These are phyloP conservation scores for Lactarius sanguifluus DNA, from an alignment of 768 basidiomycete genomes.

Conservation along the genomic window DNA sequence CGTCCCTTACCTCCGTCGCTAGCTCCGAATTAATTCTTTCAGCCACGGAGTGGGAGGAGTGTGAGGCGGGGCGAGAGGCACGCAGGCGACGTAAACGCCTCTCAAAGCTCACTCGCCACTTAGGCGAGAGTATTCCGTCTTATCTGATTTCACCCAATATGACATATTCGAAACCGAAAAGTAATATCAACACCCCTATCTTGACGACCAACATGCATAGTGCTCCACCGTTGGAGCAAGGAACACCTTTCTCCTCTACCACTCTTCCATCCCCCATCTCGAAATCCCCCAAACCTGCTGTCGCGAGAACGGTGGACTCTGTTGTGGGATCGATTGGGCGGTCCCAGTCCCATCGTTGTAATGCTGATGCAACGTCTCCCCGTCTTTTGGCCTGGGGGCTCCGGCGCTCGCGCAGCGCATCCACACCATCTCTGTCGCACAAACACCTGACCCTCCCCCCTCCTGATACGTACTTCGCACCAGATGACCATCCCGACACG, in stretches of 20 bases:
- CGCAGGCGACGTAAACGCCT: conserved; percentile 23
- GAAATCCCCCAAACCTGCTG: neutral
- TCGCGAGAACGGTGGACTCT: conserved; percentile 2
- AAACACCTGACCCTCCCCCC: neutral
- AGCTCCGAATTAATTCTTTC: conserved; percentile 6
- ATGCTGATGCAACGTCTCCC: neutral
- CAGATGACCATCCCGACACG: neutral
- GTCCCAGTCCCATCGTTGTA: neutral
- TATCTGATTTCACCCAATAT: conserved; percentile 15
- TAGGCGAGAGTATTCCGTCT: conserved; percentile 24
- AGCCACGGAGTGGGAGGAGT: conserved; percentile 11
- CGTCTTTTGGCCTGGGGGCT: neutral
- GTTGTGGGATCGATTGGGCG: conserved; percentile 1
- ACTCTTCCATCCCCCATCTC: too few species aligned
- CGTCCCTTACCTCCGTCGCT: conserved; percentile 12
- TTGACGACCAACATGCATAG: neutral
- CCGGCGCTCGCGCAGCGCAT: neutral
- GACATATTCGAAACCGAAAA: neutral
- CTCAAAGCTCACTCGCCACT: conserved; percentile 24
- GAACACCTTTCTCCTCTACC: neutral
- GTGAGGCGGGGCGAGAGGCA: conserved; percentile 14
- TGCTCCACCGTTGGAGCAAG: neutral
- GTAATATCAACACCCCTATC: neutral
- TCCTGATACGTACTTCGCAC: neutral
- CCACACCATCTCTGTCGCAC: neutral